Evolutionary conservation across 148 eudicot species (phyloP), one percentile per base, ranked within the genome.

Genomic region (Suaeda aralocaspica): DNA sequence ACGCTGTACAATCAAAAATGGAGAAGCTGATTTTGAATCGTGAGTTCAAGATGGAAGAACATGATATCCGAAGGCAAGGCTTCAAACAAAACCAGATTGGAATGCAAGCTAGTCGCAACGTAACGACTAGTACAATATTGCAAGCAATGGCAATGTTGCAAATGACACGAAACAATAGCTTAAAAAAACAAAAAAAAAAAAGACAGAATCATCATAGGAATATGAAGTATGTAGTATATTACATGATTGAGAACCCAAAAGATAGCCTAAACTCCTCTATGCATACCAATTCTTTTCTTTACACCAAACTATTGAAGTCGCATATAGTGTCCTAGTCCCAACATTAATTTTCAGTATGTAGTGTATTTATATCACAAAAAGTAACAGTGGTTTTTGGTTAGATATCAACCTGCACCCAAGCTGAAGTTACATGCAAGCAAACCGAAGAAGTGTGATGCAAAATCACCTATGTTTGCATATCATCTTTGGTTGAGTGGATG

Each of bases 221-320:
- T 24, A 33, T 50, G 22, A 13, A 30, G 6, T 6, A 44, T n/a
- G 51, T 14, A 24, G 52, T 42, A 65, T 74, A 58, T 31, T 67
- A 67, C 66, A 67, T 57, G 29, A 59, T 51, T 18, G n/a, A 50
- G 7, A 67, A 66, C 34, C 41, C 67, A 67, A 67, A 58, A 26
- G 44, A 30, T 61, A 21, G 18, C 29, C 64, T 61, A 68, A 61
- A 36, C 25, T 42, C 30, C 24, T 49, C 36, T 74, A 75, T 49
- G 52, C 48, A 67, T 75, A 59, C 12, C 72, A 74, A 16, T 52
- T 58, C 60, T 26, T 41, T 61, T 21, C 68, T 68, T 75, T 75
- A 75, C 68, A 75, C 45, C 67, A 75, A 41, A 41, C 68, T 75
- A 29, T 28, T 26, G 62, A 56, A 22, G 31, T 67, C 64, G 36